phyloP scores from a whole-genome alignment of 2,329 filamentous ascomycete genomes.

The Colletotrichum zoysiae region DNA sequence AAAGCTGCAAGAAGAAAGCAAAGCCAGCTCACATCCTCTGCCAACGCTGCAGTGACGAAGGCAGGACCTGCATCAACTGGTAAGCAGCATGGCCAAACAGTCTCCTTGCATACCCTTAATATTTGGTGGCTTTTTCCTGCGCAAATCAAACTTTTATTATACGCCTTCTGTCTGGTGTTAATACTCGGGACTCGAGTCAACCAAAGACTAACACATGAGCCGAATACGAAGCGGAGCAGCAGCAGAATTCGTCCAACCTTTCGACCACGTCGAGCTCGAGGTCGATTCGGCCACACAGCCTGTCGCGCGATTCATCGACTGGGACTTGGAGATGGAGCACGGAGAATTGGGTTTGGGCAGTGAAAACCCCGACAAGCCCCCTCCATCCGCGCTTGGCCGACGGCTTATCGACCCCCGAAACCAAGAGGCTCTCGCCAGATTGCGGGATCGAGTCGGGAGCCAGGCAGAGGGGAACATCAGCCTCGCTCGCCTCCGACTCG shows the following conservation, averaged over 20 bases:
- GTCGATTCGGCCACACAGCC: not conserved
- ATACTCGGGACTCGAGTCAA: not conserved
- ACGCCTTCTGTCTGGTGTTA: not conserved
- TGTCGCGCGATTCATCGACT: slow-evolving; percentile 7
- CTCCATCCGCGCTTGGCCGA: slow-evolving; percentile 4
- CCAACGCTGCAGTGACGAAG: slow-evolving; percentile 16
- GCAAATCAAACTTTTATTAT: not conserved
- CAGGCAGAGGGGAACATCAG: slow-evolving; percentile 15
- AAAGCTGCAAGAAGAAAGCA: not conserved
- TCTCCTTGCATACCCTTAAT: not conserved
- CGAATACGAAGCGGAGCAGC: slow-evolving; percentile 12
- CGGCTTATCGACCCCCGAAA: slow-evolving; percentile 14
- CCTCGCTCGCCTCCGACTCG: slow-evolving; percentile 15
- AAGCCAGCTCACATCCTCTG: slow-evolving; percentile 11
- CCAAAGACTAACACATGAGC: not conserved
- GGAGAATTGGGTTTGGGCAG: slow-evolving; percentile 7
- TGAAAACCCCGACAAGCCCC: slow-evolving; percentile 2
- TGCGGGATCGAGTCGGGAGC: not conserved
- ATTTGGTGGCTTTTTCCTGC: not conserved
- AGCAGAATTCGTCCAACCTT: slow-evolving; percentile 26
- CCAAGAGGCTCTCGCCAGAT: not conserved
- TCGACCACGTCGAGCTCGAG: slow-evolving; percentile 16
- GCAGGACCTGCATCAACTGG: slow-evolving; percentile 1
- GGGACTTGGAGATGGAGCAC: slow-evolving; percentile 17
- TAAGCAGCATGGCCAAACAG: not conserved